These are phyloP conservation scores for Solanum tacnaense DNA, from an alignment of 257 asterid species.

Conservation along the genomic window DNA sequence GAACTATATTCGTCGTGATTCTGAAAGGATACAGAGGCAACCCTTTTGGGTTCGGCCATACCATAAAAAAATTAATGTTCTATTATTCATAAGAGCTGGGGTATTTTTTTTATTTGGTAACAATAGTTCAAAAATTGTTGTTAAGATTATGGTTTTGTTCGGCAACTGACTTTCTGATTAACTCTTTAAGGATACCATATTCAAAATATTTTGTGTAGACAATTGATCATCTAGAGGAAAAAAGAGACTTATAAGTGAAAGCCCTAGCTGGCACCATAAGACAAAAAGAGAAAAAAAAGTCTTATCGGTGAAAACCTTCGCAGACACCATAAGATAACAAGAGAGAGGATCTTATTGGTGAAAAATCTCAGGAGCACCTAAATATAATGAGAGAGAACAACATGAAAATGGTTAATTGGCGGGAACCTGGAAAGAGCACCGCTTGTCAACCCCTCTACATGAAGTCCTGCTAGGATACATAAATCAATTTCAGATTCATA, in stretches of 20 bases:
- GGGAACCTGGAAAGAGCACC: no score
- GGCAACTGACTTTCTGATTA: background rate
- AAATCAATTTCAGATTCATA: no score
- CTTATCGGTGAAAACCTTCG: background rate
- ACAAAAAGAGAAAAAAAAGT: no score
- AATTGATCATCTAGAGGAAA: background rate
- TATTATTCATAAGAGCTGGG: background rate
- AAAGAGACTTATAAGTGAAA: background rate
- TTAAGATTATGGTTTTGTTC: rapidly evolving
- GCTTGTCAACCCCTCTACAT: no score
- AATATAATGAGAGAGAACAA: background rate
- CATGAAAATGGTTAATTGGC: background rate
- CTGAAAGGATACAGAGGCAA: background rate
- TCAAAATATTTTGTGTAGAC: background rate
- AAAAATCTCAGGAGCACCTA: background rate
- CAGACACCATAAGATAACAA: background rate
- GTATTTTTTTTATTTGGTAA: background rate
- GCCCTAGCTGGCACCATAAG: no score
- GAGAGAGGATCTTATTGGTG: no score
- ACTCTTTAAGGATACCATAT: background rate
- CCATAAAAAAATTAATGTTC: background rate
- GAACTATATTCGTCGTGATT: background rate
- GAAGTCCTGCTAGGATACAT: no score
- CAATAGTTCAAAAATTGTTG: background rate
- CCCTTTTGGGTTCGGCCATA: background rate